Conservation (phyloP, 2,329 filamentous ascomycete genomes). For the Xylaria polymorpha region DNA sequence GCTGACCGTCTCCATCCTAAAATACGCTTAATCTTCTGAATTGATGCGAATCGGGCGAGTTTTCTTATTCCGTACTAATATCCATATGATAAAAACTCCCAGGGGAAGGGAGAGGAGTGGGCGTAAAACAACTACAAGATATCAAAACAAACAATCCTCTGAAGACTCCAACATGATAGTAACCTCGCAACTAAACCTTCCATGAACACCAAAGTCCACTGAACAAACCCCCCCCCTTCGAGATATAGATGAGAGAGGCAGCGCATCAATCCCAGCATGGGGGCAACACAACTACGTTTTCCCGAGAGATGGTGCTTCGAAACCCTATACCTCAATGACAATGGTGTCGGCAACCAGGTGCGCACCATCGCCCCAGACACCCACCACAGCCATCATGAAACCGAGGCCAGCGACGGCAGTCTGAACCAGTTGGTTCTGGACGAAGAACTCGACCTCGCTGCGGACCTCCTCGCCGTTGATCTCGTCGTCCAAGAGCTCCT, state of each 20-base stretch:
- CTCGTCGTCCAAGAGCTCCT: constrained; percentile 55
- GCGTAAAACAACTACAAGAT: constrained; percentile 12
- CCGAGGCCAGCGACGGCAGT: constrained; percentile 65
- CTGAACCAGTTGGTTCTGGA: constrained; percentile 65
- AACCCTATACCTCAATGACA: constrained; percentile 40
- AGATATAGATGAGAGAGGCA: not conserved
- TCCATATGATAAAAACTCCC: not conserved
- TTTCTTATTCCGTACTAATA: not conserved
- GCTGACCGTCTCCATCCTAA: not conserved
- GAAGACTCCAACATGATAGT: constrained; percentile 28
- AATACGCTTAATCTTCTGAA: not conserved
- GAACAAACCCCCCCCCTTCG: constrained; percentile 2
- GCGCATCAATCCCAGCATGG: constrained; percentile 1
- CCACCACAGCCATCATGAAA: constrained; percentile 71
- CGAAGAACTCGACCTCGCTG: constrained; percentile 65
- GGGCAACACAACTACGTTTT: not conserved
- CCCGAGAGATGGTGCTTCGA: not conserved
- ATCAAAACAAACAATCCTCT: constrained; percentile 19
- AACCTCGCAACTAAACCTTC: constrained; percentile 5
- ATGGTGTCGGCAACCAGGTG: constrained; percentile 39
- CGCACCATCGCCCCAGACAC: constrained; percentile 73
- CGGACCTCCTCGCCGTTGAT: constrained; percentile 73
- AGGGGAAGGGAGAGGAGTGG: not conserved
- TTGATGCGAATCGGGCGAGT: not conserved
- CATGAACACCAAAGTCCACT: constrained; percentile 21